Evolutionary conservation across 192 early-diverging fungal species (phyloP), one percentile per base, ranked within the genome.

Genomic region (Linnemannia schmuckeri): DNA sequence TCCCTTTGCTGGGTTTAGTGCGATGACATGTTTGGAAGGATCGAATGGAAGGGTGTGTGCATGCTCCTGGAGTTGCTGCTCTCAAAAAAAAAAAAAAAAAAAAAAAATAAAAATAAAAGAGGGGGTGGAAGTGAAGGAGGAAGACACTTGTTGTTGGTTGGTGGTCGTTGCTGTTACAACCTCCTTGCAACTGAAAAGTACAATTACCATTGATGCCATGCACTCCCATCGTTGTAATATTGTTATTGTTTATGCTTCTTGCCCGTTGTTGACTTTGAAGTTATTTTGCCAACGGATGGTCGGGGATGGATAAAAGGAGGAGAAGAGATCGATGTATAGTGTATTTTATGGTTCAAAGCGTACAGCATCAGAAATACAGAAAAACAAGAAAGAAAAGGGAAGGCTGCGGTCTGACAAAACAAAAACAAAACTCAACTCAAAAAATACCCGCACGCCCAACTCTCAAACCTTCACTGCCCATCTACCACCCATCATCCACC

Each of bases 381-480:
- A 66, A 30, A 33, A 27, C 22, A 57, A 57, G 24, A 66, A 30
- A 30, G 10, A 46, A 46, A 46, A 46, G 44, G 44, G 44, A 10
- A 46, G 27, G 30, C 61, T 66, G 12, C 30, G 61, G 61, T 66
- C 61, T 66, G 3, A 30, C 30, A 66, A 66, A 30, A 10, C 27
- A 63, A 66, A 66, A 66, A 15, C 13, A 27, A 66, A 66, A 33
- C 12, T 52, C 49, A 66, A 12, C 24, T 30, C 7, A 63, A 66
- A 66, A 33, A 33, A 66, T 33, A 66, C 61, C 61, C 61, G 61
- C 61, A 66, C 61, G 61, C 61, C 61, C 61, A 66, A 35, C 61
- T 66, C 61, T 66, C 27, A 33, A 66, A 66, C 30, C 30, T 66
- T 66, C n/a, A 55, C 49, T 52, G 5, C 49, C 20, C 49, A 22